These are phyloP conservation scores for Botrytis sinoallii DNA, from an alignment of 2,329 filamentous ascomycete genomes.

Conservation along the genomic window DNA sequence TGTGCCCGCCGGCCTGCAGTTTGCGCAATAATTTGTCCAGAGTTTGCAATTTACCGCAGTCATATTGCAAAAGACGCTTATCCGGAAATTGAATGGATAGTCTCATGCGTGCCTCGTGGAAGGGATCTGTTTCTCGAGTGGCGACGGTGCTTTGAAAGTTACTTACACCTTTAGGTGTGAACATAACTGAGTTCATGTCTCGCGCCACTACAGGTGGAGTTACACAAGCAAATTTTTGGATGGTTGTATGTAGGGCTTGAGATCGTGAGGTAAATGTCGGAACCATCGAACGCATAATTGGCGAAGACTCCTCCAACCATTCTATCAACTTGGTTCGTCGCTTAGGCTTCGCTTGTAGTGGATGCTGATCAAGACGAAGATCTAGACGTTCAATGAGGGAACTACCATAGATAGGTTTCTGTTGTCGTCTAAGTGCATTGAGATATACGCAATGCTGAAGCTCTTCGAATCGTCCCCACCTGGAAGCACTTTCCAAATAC, in stretches of 20 bases:
- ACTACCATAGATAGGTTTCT: constrained; percentile 76
- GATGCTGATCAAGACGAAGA: constrained; percentile 57
- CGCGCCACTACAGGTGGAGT: constrained; percentile 84
- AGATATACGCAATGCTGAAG: constrained; percentile 78
- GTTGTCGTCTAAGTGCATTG: constrained; percentile 76
- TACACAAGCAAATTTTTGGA: constrained; percentile 87
- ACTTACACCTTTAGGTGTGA: constrained; percentile 59
- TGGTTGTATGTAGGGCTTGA: constrained; percentile 65
- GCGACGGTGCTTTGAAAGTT: constrained; percentile 55
- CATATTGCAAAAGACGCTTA: constrained; percentile 92
- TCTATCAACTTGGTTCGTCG: constrained; percentile 62
- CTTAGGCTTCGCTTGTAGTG: constrained; percentile 57
- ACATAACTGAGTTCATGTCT: constrained; percentile 66
- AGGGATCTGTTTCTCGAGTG: constrained; percentile 69
- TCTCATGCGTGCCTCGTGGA: constrained; percentile 90
- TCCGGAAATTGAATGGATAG: constrained; percentile 96
- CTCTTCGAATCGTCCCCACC: constrained; percentile 71
- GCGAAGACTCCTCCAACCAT: constrained; percentile 73
- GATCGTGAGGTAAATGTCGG: constrained; percentile 72
- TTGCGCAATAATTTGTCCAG: constrained; percentile 82
- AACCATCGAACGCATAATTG: constrained; percentile 63
- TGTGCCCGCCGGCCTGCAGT: constrained; percentile 84
- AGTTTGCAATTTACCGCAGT: constrained; percentile 93
- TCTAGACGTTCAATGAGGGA: constrained; percentile 73
- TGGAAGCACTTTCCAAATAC: constrained; percentile 68